Percentiles rank a stretch among this genome's conserved stretches.
phyloP scores from a whole-genome alignment of 148 eudicot species.

The Linanthus parryae region DNA sequence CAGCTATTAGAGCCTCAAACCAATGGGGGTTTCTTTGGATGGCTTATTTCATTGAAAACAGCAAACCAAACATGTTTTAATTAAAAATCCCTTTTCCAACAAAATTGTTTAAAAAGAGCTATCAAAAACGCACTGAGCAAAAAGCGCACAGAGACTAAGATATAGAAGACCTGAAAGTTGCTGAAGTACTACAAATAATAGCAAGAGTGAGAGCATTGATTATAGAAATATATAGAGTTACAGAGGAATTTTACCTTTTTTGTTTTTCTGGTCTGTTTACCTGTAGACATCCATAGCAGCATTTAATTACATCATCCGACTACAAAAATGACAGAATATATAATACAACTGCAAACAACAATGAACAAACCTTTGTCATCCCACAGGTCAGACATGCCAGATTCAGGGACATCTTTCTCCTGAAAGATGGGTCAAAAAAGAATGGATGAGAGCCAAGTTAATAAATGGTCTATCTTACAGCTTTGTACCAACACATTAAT shows the following conservation, averaged over 20 bases:
- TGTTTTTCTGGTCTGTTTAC: constrained; percentile 21
- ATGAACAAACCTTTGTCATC: constrained; percentile 31
- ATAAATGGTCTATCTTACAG: constrained; percentile 23
- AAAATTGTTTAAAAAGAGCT: too few relatives aligned
- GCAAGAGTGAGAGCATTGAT: too few relatives aligned
- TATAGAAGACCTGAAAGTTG: too few relatives aligned
- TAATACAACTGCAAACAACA: background rate
- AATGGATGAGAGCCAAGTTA: background rate
- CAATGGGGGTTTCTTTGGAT: too few relatives aligned
- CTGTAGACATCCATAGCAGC: constrained; percentile 26
- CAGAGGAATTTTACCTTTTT: constrained; percentile 47
- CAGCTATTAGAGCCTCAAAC: too few relatives aligned
- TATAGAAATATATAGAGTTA: background rate
- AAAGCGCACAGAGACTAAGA: too few relatives aligned
- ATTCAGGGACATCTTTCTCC: constrained; percentile 38
- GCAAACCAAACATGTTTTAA: too few relatives aligned
- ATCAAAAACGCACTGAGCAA: too few relatives aligned
- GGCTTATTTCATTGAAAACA: too few relatives aligned
- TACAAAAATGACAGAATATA: background rate
- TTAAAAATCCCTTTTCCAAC: too few relatives aligned
- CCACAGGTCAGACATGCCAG: constrained; percentile 68
- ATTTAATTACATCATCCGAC: background rate
- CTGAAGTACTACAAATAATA: too few relatives aligned
- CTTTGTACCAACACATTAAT: constrained; percentile 19
- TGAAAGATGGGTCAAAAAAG: constrained; percentile 15